A percentile compares a stretch with the other conserved stretches of the same genome.
Conservation (phyloP, 73 alveolate species). For the Uronychia setigera region DNA sequence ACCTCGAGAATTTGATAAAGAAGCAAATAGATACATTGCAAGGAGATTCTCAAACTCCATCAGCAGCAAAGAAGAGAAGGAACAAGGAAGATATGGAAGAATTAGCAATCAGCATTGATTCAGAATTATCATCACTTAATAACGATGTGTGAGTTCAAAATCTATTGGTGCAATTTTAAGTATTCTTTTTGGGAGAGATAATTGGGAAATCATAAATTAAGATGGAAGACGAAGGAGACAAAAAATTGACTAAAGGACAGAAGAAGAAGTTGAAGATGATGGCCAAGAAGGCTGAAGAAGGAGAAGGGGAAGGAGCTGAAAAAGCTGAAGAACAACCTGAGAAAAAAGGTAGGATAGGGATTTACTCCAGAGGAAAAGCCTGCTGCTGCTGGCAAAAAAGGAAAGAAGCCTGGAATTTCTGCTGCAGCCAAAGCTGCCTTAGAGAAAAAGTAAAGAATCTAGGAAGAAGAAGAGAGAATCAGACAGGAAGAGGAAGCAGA, state of each 20-base stretch:
- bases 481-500: constrained; percentile 64
- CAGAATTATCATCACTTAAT: no score
- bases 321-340: constrained; percentile 42
- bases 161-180: no score
- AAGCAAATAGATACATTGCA: no score
- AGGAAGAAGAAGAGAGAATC: constrained; percentile 29
- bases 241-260: constrained; percentile 25
- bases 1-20: no score
- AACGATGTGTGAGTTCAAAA: no score
- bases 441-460: constrained; percentile 37
- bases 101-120: no score
- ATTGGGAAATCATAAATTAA: constrained; percentile 8
- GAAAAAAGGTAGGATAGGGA: constrained; percentile 33
- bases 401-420: constrained; percentile 13
- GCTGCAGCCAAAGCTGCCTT: constrained; percentile 58
- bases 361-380: constrained; percentile 18
- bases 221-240: constrained; percentile 21
- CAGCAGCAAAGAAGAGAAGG: no score
- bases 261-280: constrained; percentile 53
- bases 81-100: no score
- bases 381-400: constrained; percentile 8
- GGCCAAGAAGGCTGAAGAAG: constrained; percentile 48
- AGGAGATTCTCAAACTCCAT: no score
- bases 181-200: no score
- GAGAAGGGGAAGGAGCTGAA: constrained; percentile 26